Evolutionary conservation across 164 flowering plant species (phyloP).

Genomic region (Platanus orientalis): DNA sequence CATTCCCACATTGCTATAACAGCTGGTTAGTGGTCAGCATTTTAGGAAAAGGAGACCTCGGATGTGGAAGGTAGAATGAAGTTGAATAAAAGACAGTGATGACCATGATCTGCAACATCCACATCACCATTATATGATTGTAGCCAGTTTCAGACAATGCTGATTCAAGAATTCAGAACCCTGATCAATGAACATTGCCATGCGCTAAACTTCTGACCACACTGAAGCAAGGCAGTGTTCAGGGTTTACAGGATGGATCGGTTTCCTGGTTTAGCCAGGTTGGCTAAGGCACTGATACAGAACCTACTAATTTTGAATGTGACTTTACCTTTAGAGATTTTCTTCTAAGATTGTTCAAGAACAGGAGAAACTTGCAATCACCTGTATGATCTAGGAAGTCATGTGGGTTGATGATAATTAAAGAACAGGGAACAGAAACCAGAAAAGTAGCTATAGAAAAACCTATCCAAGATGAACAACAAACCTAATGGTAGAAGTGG

Average conservation of each 20-base stretch:
- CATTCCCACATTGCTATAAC: no score
- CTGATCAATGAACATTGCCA: background rate
- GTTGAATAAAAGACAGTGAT: no score
- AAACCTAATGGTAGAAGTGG: background rate
- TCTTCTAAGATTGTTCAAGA: background rate
- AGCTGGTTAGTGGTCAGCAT: no score
- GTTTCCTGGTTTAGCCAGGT: background rate
- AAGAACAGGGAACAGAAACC: background rate
- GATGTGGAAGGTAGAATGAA: no score
- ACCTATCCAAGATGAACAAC: background rate
- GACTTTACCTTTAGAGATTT: background rate
- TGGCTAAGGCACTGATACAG: no score
- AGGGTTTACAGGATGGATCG: no score
- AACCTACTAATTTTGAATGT: no score
- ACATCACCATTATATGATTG: no score
- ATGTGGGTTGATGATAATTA: background rate
- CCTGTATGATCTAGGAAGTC: background rate
- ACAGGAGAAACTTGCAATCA: background rate
- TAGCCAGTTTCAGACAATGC: no score
- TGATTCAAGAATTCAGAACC: background rate
- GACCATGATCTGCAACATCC: no score
- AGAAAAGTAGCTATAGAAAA: background rate
- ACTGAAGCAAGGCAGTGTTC: no score
- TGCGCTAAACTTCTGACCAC: background rate
- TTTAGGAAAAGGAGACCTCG: no score